phyloP scores from a whole-genome alignment of 2,329 filamentous ascomycete species.

The Xylariaceae sp. region DNA sequence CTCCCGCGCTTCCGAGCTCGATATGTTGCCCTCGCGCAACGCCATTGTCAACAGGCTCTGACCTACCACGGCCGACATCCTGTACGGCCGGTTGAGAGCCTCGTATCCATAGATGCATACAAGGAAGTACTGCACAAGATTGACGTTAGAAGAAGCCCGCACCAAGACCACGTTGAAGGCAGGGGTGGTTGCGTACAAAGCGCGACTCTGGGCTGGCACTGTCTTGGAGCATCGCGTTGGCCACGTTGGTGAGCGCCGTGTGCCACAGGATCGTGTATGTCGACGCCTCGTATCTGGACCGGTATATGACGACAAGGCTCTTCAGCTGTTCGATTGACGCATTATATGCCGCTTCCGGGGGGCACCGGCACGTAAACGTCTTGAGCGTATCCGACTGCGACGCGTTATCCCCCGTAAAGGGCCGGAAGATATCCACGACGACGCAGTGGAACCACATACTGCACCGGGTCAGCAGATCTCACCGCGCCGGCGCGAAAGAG shows the following conservation, averaged over 20 bases:
- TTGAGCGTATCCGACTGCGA: conserved; percentile 13
- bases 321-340: conserved; percentile 36
- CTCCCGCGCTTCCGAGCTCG: conserved; percentile 23
- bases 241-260: conserved; percentile 33
- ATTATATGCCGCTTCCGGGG: conserved; percentile 27
- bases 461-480: not conserved
- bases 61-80: conserved; percentile 31
- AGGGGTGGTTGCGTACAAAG: conserved; percentile 8
- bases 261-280: conserved; percentile 36
- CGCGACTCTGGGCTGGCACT: conserved; percentile 27
- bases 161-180: no score
- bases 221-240: conserved; percentile 32
- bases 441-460: conserved; percentile 36
- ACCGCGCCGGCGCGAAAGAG: not conserved
- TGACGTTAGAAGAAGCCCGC: no score
- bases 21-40: conserved; percentile 30
- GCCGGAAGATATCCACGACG: conserved; percentile 33
- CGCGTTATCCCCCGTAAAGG: conserved; percentile 14
- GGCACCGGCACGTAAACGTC: conserved; percentile 29
- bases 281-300: conserved; percentile 28
- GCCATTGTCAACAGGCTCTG: conserved; percentile 33
- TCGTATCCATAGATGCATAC: conserved; percentile 36
- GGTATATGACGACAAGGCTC: conserved; percentile 32
- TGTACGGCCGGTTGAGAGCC: conserved; percentile 30
- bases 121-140: conserved; percentile 26